A percentile compares a stretch with the other conserved stretches of the same genome.
Evolutionary conservation across 176 grass and related monocot species (phyloP).

Genomic region (Triticum urartu): DNA sequence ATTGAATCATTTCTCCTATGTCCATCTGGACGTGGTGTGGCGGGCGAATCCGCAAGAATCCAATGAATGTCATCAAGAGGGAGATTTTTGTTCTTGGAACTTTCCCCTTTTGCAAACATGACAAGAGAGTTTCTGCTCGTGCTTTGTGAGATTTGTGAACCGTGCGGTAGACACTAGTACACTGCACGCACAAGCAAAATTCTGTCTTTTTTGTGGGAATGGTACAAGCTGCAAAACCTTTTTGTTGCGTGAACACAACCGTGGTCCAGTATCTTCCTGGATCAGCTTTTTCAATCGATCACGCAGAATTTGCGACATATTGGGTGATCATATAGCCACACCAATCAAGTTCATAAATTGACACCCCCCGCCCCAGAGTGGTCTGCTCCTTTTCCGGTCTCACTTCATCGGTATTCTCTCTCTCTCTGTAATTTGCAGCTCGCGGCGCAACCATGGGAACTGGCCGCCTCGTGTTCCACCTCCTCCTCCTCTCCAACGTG

Average conservation of each 20-base stretch:
- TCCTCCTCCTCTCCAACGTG: slow-evolving; percentile 31
- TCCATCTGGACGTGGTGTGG: background rate
- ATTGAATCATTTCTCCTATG: background rate
- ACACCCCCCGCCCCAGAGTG: background rate
- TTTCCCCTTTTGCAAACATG: background rate
- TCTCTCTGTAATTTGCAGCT: background rate
- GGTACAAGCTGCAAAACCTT: background rate
- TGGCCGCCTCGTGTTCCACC: slow-evolving; percentile 10
- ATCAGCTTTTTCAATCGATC: background rate
- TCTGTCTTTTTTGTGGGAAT: background rate
- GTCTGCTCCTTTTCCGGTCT: background rate
- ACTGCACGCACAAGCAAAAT: background rate
- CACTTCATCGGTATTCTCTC: background rate
- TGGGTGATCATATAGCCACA: background rate
- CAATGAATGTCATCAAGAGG: background rate
- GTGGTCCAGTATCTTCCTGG: background rate
- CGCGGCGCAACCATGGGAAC: slow-evolving; percentile 49
- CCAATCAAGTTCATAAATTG: background rate
- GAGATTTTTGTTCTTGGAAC: background rate
- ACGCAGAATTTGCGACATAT: background rate
- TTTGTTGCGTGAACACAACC: background rate
- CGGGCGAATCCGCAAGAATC: background rate
- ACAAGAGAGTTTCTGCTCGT: background rate
- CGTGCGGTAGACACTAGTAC: background rate
- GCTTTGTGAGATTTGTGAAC: background rate